A percentile compares a stretch with the other conserved stretches of the same genome.
These are phyloP conservation scores for Flaveria floridana DNA, from an alignment of 140 eudicot genomes.

Conservation along the genomic window DNA sequence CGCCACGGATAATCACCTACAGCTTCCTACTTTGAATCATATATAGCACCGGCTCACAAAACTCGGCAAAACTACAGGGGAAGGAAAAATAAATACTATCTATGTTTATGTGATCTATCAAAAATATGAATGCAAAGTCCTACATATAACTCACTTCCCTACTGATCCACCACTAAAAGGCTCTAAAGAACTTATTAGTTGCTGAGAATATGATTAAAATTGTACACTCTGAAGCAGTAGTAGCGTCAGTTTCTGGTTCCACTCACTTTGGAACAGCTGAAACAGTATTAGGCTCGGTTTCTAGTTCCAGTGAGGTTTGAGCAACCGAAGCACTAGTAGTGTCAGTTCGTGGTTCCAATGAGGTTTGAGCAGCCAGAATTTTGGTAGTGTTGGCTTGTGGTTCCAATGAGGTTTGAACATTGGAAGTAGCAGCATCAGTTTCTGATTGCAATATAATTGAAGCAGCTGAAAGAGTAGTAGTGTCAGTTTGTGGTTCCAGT, in stretches of 20 bases:
- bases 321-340: background rate
- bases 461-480: background rate
- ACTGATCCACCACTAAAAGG: background rate
- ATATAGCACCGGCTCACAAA: conserved; percentile 30
- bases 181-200: conserved; percentile 14
- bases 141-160: conserved; percentile 18
- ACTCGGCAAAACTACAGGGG: conserved; percentile 15
- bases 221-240: background rate
- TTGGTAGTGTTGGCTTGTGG: background rate
- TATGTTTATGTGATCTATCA: conserved; percentile 18
- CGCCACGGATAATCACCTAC: conserved; percentile 12
- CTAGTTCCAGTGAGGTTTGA: background rate
- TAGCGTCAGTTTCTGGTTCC: no score
- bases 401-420: conserved; percentile 18
- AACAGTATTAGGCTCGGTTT: background rate
- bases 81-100: background rate
- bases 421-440: background rate
- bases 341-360: background rate
- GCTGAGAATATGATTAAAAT: background rate
- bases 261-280: background rate
- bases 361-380: background rate
- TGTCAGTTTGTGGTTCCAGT: background rate
- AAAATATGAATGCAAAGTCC: conserved; percentile 4
- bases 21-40: conserved; percentile 2
- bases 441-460: no score